Percentiles rank a stretch among this genome's conserved stretches.
Evolutionary conservation across 306 rosid species (phyloP).

Genomic region (Corylus heterophylla): DNA sequence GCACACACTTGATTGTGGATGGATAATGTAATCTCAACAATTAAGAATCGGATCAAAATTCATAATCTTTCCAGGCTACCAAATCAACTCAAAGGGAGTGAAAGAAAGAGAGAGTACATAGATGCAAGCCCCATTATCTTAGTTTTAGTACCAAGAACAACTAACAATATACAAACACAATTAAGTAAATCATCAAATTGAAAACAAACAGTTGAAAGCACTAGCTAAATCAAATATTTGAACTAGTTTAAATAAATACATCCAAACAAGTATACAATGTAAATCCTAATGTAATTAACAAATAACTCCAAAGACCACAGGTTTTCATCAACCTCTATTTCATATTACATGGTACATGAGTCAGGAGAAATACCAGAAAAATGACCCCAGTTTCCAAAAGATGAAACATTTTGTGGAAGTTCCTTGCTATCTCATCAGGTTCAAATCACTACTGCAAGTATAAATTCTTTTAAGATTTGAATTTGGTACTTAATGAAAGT

Average conservation of each 20-base stretch:
- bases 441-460: constrained; percentile 80
- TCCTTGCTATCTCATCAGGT: constrained; percentile 83
- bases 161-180: neutral
- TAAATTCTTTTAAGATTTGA: constrained; percentile 24
- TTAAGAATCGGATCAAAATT: too few relatives aligned
- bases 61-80: too few relatives aligned
- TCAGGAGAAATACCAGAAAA: constrained; percentile 94
- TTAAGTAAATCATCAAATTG: neutral
- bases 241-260: neutral
- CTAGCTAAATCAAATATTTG: neutral
- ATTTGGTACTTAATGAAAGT: neutral
- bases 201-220: neutral
- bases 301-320: constrained; percentile 24
- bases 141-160: neutral
- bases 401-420: constrained; percentile 78
- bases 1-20: too few relatives aligned
- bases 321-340: neutral
- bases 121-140: neutral
- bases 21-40: too few relatives aligned
- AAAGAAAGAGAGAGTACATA: too few relatives aligned
- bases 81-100: too few relatives aligned
- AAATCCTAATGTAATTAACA: constrained; percentile 21
- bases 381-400: constrained; percentile 87
- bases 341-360: constrained; percentile 98
- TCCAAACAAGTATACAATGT: neutral